Evolutionary conservation across 2,329 filamentous ascomycete species (phyloP).

Genomic region (Nakataea oryzae): DNA sequence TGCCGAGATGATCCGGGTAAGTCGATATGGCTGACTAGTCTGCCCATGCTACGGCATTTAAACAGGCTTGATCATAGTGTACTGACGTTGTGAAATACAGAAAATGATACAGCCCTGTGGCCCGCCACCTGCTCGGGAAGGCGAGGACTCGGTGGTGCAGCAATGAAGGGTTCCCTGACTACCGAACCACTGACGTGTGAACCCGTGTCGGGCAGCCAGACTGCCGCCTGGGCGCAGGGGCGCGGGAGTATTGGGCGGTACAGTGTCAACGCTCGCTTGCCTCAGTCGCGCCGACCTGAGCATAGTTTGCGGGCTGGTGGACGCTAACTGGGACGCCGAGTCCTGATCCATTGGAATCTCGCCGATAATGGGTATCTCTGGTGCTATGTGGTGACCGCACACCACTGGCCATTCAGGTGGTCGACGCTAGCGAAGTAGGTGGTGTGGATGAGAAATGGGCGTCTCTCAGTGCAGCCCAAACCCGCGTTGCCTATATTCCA

Average conservation of each 20-base stretch:
- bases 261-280: background rate
- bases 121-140: constrained; percentile 46
- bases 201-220: background rate
- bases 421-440: background rate
- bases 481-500: background rate
- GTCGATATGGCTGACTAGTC: constrained; percentile 10
- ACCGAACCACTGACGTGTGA: background rate
- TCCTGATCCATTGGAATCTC: no score
- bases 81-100: constrained; percentile 19
- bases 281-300: background rate
- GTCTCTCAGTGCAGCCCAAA: background rate
- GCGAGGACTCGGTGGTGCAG: constrained; percentile 20
- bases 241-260: background rate
- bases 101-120: constrained; percentile 59
- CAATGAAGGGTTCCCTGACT: background rate
- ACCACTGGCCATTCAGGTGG: background rate
- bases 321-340: background rate
- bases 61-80: background rate
- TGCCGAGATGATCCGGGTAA: constrained; percentile 65
- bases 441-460: background rate
- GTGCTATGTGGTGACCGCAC: background rate
- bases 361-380: background rate
- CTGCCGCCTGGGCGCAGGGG: background rate
- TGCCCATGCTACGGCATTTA: background rate
- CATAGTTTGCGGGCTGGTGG: background rate